Evolutionary conservation across 2,329 filamentous ascomycete species (phyloP).

Genomic region (Trichoderma sp.): DNA sequence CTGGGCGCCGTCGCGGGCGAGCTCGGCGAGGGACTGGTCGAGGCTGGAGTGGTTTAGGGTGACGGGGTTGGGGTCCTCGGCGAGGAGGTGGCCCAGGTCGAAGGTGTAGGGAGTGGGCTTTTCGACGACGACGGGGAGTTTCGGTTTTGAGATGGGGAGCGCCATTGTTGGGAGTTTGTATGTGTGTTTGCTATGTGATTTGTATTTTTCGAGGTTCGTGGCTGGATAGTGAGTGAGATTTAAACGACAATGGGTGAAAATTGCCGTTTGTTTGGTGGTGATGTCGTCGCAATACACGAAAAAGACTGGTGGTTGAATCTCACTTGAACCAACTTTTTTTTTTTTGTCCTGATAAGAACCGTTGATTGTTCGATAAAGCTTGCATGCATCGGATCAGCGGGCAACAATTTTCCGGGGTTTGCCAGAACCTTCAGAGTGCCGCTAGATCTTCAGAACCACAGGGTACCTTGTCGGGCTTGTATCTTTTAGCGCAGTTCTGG

Average conservation of each 20-base stretch:
- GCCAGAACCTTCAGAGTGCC: neutral
- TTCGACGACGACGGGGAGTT: constrained; percentile 63
- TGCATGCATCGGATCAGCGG: constrained; percentile 27
- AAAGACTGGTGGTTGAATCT: neutral
- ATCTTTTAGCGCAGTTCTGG: neutral
- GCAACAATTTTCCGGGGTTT: constrained; percentile 29
- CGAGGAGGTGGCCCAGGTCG: constrained; percentile 84
- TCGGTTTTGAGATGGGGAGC: constrained; percentile 40
- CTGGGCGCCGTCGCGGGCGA: constrained; percentile 87
- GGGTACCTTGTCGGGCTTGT: neutral
- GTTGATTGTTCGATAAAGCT: constrained; percentile 1
- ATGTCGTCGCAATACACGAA: neutral
- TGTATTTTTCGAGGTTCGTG: neutral
- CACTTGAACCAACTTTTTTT: constrained; percentile 26
- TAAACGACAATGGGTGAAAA: neutral
- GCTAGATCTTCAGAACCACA: neutral
- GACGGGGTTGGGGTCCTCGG: constrained; percentile 82
- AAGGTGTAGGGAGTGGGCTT: constrained; percentile 91
- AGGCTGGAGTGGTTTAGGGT: constrained; percentile 50
- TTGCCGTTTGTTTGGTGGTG: neutral
- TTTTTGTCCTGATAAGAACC: constrained; percentile 29
- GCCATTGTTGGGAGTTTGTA: constrained; percentile 30
- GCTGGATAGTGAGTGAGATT: neutral
- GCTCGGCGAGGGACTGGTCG: constrained; percentile 67
- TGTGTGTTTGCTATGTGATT: neutral